Percentiles rank a stretch among this genome's conserved stretches.
These are phyloP conservation scores for Linum tenue DNA, from an alignment of 345 rosid genomes.

Conservation along the genomic window DNA sequence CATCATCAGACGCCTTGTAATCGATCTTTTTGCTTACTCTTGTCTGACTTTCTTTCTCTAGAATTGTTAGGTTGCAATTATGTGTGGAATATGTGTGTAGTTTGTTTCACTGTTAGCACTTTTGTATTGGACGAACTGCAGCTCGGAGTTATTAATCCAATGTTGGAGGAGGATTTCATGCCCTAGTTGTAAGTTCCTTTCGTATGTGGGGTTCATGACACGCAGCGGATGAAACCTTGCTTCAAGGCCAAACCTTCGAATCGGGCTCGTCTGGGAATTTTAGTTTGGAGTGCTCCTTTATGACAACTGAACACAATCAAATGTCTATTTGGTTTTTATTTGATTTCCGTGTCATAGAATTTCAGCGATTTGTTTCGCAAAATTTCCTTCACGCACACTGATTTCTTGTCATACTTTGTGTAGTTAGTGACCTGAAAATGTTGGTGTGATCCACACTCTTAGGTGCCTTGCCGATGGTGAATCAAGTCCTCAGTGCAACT, in stretches of 20 bases:
- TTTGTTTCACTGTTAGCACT: neutral
- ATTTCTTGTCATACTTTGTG: neutral
- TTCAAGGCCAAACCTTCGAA: too few relatives aligned
- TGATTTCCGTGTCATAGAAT: too few relatives aligned
- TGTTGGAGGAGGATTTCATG: too few relatives aligned
- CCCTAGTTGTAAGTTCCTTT: too few relatives aligned
- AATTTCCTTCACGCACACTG: neutral
- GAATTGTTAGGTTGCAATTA: neutral
- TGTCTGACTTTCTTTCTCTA: neutral
- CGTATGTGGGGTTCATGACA: too few relatives aligned
- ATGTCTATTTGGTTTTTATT: too few relatives aligned
- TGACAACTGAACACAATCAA: too few relatives aligned
- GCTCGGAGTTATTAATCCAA: neutral
- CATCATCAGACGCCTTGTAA: slow-evolving; percentile 21
- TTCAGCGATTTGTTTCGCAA: neutral
- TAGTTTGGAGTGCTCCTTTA: too few relatives aligned
- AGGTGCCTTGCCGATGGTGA: slow-evolving; percentile 79
- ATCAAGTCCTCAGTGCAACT: slow-evolving; percentile 78
- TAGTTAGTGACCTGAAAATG: neutral
- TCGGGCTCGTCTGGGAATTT: too few relatives aligned
- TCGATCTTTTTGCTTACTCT: slow-evolving; percentile 4
- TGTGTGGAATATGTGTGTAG: neutral
- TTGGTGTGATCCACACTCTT: slow-evolving; percentile 10
- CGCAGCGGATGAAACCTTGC: too few relatives aligned
- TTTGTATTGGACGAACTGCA: neutral